phyloP scores from a whole-genome alignment of 345 rosid genomes.

The Gossypium australe region DNA sequence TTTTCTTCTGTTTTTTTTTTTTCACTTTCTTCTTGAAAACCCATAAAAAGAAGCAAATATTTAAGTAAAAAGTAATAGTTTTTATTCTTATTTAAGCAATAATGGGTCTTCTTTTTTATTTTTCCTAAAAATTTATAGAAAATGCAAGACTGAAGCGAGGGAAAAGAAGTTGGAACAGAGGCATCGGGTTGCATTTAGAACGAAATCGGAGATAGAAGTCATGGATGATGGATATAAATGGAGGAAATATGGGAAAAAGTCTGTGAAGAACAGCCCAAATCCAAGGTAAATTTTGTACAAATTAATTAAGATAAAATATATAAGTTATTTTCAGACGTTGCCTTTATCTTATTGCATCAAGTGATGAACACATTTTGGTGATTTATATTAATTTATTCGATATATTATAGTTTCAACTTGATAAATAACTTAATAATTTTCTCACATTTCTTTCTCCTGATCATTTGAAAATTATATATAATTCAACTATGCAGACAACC shows the following conservation, averaged over 20 bases:
- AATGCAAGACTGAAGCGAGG: slow-evolving; percentile 19
- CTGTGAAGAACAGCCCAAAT: slow-evolving; percentile 77
- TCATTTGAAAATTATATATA: background rate
- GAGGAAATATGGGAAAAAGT: slow-evolving; percentile 92
- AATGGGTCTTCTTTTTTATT: background rate
- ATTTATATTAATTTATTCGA: background rate
- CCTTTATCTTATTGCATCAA: slow-evolving; percentile 8
- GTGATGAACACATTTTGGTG: background rate
- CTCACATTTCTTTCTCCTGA: background rate
- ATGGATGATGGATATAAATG: slow-evolving; percentile 94
- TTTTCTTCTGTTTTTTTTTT: background rate
- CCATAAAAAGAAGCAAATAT: background rate
- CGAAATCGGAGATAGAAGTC: slow-evolving; percentile 72
- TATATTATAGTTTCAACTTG: background rate
- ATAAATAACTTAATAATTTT: background rate
- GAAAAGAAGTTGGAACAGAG: slow-evolving; percentile 32
- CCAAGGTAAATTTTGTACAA: slow-evolving; percentile 50
- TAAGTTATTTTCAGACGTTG: background rate
- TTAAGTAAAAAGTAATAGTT: background rate
- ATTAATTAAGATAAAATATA: background rate
- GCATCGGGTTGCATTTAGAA: slow-evolving; percentile 71
- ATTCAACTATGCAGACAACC: background rate
- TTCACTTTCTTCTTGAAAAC: background rate
- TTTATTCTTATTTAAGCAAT: background rate
- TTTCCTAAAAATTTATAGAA: background rate